Percentiles rank a stretch among this genome's conserved stretches.
Evolutionary conservation across 2,329 filamentous ascomycete genomes (phyloP).

Genomic region (Fusarium redolens): DNA sequence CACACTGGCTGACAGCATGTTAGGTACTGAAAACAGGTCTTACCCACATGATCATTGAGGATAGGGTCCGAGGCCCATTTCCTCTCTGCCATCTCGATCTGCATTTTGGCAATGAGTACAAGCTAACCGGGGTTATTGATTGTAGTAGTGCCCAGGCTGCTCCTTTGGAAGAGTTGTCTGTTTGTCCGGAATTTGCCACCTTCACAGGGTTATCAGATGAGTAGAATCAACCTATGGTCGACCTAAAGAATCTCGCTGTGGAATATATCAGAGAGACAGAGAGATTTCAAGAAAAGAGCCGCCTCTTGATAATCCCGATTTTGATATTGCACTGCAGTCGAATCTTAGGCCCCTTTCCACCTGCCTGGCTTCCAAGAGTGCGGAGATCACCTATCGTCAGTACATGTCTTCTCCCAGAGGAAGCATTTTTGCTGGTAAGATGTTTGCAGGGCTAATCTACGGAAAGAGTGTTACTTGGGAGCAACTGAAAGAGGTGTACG

Average conservation of each 20-base stretch:
- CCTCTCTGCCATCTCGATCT: slow-evolving; percentile 50
- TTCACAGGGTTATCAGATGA: slow-evolving; percentile 44
- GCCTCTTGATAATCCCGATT: slow-evolving; percentile 17
- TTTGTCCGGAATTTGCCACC: slow-evolving; percentile 49
- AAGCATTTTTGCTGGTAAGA: slow-evolving; percentile 30
- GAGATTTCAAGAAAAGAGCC: not conserved
- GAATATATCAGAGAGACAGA: slow-evolving; percentile 27
- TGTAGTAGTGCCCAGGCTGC: slow-evolving; percentile 51
- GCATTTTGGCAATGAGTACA: slow-evolving; percentile 54
- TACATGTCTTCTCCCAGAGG: slow-evolving; percentile 38
- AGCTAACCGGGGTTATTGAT: slow-evolving; percentile 51
- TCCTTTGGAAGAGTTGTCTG: slow-evolving; percentile 50
- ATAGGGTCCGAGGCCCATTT: slow-evolving; percentile 49
- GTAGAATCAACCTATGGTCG: slow-evolving; percentile 39
- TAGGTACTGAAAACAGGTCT: slow-evolving; percentile 47
- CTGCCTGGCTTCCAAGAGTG: slow-evolving; percentile 37
- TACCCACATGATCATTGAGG: slow-evolving; percentile 45
- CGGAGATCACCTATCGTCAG: slow-evolving; percentile 34
- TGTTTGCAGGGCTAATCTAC: slow-evolving; percentile 38
- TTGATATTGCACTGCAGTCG: not conserved
- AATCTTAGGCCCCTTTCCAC: slow-evolving; percentile 32
- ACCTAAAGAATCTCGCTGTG: slow-evolving; percentile 32
- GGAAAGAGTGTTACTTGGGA: slow-evolving; percentile 38
- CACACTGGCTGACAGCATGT: slow-evolving; percentile 33
- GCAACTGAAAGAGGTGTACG: slow-evolving; percentile 40